phyloP scores from a whole-genome alignment of 805 yeast species.

The Crinitomyces ghanaensis region DNA sequence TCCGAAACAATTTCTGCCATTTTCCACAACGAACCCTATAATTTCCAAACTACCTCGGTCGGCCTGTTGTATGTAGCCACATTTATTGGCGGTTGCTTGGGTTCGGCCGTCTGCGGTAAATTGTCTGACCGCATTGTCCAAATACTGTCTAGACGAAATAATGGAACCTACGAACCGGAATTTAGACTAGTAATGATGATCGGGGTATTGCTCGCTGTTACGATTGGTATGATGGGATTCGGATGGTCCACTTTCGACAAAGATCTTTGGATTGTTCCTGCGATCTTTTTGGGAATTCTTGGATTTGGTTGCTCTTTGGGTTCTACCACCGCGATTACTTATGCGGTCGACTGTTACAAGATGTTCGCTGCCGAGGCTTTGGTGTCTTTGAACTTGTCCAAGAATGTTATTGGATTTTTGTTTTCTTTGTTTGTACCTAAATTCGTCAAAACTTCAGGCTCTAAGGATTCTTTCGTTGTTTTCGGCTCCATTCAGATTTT shows the following conservation, averaged over 20 bases:
- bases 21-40: slow-evolving; percentile 35
- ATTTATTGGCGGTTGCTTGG: slow-evolving; percentile 46
- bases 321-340: slow-evolving; percentile 51
- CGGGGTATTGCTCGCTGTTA: slow-evolving; percentile 34
- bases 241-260: slow-evolving; percentile 44
- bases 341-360: slow-evolving; percentile 45
- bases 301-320: slow-evolving; percentile 53
- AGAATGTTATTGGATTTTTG: slow-evolving; percentile 43
- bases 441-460: slow-evolving; percentile 33
- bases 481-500: slow-evolving; percentile 43
- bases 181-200: slow-evolving; percentile 43
- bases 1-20: slow-evolving; percentile 45
- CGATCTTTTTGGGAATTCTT: slow-evolving; percentile 42
- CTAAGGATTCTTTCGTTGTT: slow-evolving; percentile 37
- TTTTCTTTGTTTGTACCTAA: slow-evolving; percentile 46
- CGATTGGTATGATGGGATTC: slow-evolving; percentile 48
- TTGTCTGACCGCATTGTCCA: slow-evolving; percentile 40
- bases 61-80: slow-evolving; percentile 47
- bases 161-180: slow-evolving; percentile 54
- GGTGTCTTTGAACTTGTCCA: slow-evolving; percentile 43
- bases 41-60: slow-evolving; percentile 34
- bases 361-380: slow-evolving; percentile 48
- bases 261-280: slow-evolving; percentile 47
- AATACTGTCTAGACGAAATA: slow-evolving; percentile 32
- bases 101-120: slow-evolving; percentile 43